A percentile compares a stretch with the other conserved stretches of the same genome.
phyloP scores from a whole-genome alignment of 192 early-diverging fungal species.

The Podila clonocystis region DNA sequence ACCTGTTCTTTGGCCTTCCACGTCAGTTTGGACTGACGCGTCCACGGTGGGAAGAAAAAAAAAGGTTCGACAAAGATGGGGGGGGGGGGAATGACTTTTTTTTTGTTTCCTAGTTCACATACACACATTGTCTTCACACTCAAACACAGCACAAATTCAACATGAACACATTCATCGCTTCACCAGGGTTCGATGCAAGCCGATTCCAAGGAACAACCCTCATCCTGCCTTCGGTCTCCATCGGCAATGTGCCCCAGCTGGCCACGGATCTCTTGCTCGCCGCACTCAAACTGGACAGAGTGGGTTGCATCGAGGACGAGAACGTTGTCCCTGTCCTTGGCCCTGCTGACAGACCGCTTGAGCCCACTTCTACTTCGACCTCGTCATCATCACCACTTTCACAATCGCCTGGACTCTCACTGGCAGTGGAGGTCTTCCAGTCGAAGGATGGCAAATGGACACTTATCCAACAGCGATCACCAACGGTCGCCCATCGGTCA shows the following conservation, averaged over 20 bases:
- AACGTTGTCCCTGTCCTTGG: constrained; percentile 70
- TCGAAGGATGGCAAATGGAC: constrained; percentile 71
- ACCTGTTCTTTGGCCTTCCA: too few species aligned
- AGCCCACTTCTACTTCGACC: constrained; percentile 43
- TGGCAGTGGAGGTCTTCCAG: constrained; percentile 73
- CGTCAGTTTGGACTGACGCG: too few species aligned
- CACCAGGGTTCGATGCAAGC: constrained; percentile 45
- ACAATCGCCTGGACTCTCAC: constrained; percentile 39
- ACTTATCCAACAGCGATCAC: constrained; percentile 76
- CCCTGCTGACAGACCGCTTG: constrained; percentile 42
- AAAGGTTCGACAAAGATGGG: too few species aligned
- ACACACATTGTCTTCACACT: not conserved
- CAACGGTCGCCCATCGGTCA: constrained; percentile 61
- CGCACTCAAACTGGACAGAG: constrained; percentile 64
- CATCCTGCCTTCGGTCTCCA: constrained; percentile 73
- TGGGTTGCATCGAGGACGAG: constrained; percentile 71
- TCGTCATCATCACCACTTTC: not conserved
- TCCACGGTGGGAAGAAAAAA: too few species aligned
- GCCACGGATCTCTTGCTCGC: constrained; percentile 74
- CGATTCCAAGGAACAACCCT: constrained; percentile 51
- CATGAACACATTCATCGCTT: constrained; percentile 56
- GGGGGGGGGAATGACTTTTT: too few species aligned
- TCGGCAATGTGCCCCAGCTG: constrained; percentile 85
- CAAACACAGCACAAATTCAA: not conserved
- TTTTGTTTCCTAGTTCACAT: not conserved